phyloP scores from a whole-genome alignment of 371 early-diverging fungal species.

The Globomyces sp. region DNA sequence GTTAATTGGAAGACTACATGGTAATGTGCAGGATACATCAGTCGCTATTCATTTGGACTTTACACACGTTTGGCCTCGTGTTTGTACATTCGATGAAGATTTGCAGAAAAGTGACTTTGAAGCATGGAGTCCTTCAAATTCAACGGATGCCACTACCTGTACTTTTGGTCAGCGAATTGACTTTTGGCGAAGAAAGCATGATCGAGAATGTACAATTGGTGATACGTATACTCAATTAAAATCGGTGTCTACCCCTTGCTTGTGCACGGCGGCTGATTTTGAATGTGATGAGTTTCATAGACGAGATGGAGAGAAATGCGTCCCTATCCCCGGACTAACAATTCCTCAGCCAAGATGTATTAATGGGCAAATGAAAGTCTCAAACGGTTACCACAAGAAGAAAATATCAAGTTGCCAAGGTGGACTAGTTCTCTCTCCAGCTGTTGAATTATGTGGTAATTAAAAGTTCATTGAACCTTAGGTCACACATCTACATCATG shows the following conservation, averaged over 20 bases:
- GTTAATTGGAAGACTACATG: conserved; percentile 33
- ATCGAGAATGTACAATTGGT: conserved; percentile 37
- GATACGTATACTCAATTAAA: conserved; percentile 22
- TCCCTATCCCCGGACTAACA: conserved; percentile 17
- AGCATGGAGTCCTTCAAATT: conserved; percentile 37
- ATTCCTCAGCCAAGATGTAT: conserved; percentile 24
- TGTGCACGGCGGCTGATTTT: conserved; percentile 49
- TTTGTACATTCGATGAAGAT: conserved; percentile 29
- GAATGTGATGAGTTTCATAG: conserved; percentile 40
- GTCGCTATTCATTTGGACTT: conserved; percentile 42
- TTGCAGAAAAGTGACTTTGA: conserved; percentile 41
- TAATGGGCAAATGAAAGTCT: conserved; percentile 14
- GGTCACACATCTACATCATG: neutral
- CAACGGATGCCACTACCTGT: conserved; percentile 28
- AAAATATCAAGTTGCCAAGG: conserved; percentile 17
- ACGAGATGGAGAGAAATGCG: conserved; percentile 30
- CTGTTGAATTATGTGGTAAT: neutral
- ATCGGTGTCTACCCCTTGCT: conserved; percentile 26
- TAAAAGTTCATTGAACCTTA: too few species aligned
- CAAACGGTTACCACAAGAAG: conserved; percentile 16
- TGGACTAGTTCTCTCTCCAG: conserved; percentile 10
- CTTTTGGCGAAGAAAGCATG: conserved; percentile 34
- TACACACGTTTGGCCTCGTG: conserved; percentile 30
- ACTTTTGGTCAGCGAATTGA: conserved; percentile 41
- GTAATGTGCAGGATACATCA: conserved; percentile 14